Evolutionary conservation across 352 stramenopile genomes (phyloP), one percentile per base, ranked within the genome.

Genomic region (Globisporangium mamillatum): DNA sequence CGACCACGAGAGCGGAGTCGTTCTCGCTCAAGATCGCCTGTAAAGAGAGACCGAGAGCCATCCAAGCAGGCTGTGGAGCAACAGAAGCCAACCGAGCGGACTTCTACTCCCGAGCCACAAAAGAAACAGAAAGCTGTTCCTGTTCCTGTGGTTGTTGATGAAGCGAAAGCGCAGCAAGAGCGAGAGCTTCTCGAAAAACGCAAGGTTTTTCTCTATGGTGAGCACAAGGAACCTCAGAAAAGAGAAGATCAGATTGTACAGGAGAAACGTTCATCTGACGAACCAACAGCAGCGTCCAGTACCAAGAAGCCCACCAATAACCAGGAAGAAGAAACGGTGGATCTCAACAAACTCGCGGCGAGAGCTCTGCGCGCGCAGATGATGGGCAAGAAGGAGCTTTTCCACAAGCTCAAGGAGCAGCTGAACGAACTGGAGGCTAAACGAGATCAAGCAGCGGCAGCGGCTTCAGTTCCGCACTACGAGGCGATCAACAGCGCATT

Each of bases 271-370:
- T 24, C 14, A 20, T n/a, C 12, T 25, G 29, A 7, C 10, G 44
- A 41, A 27, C 12, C 22, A 54, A 14, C 16, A 63, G 27, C 50
- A 34, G 29, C 54, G 18, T 16, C 27, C 18, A n/a, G 53, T 25
- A 16, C 18, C 27, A 59, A 4, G 12, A 56, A 59, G 24, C n/a
- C n/a, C 4, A 34, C 25, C 6, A 59, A 4, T 25, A n/a, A 4
- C 25, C 8, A 46, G 29, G 36, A 72, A 34, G 71, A 81, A 6
- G 76, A 74, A 20, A 77, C 75, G 1, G 64, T 79, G 5, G 82
- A 91, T 34, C 66, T 96, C 3, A 96, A 96, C 72, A 94, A 93
- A 61, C 67, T 96, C 1, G 88, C 88, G 29, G 88, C 88, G 8
- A 85, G 78, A 66, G 88, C 88, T 0, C 73, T 96, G 41, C 76